Evolutionary conservation across 768 basidiomycete genomes (phyloP).

Genomic region (Lepiota venenata): DNA sequence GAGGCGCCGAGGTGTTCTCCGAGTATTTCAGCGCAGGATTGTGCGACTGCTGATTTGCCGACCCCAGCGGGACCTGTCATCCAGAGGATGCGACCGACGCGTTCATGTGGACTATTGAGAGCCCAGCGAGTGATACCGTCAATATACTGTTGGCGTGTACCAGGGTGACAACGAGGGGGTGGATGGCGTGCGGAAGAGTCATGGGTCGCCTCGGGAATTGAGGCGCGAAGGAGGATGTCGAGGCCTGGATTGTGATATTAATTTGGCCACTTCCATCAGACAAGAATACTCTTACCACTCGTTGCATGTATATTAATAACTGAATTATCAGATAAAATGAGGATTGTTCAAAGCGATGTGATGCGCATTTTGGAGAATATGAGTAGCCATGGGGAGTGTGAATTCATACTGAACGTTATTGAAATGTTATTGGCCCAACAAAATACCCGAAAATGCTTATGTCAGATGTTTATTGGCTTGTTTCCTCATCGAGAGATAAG

Average conservation of each 20-base stretch:
- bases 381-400: too few relatives aligned
- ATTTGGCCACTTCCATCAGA: background rate
- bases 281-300: too few relatives aligned
- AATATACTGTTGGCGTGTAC: constrained; percentile 39
- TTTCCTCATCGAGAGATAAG: too few relatives aligned
- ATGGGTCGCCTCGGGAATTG: background rate
- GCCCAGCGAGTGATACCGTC: constrained; percentile 28
- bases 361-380: too few relatives aligned
- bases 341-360: too few relatives aligned
- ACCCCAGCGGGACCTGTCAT: constrained; percentile 2
- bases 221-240: background rate
- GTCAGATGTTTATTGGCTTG: too few relatives aligned
- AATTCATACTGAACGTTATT: too few relatives aligned
- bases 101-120: background rate
- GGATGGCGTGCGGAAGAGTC: background rate
- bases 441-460: too few relatives aligned
- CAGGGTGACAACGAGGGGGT: background rate
- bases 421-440: too few relatives aligned
- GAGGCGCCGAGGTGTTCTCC: background rate
- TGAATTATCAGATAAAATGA: too few relatives aligned
- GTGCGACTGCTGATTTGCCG: constrained; percentile 1
- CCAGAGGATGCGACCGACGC: background rate
- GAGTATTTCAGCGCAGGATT: constrained; percentile 1
- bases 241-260: background rate
- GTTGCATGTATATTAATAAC: too few relatives aligned